phyloP scores from a whole-genome alignment of 495 filamentous ascomycete species.

The Aspergillus taichungensis region DNA sequence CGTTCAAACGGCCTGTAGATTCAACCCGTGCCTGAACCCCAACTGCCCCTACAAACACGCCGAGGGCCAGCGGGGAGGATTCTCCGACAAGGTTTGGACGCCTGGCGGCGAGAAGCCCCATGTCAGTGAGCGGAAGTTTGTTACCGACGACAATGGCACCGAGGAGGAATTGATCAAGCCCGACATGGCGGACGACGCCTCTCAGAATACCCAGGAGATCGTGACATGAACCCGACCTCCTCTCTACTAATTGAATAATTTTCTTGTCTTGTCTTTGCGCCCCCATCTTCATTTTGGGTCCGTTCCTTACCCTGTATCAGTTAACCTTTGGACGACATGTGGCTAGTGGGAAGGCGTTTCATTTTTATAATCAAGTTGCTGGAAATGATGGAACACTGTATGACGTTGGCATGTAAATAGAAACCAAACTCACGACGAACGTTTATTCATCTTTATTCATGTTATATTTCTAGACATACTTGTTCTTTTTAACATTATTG shows the following conservation, averaged over 20 bases:
- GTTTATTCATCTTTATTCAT: too few species aligned
- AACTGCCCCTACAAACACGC: constrained; percentile 82
- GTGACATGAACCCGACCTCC: constrained; percentile 23
- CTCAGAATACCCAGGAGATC: constrained; percentile 26
- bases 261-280: background rate
- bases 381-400: too few species aligned
- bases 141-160: constrained; percentile 49
- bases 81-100: constrained; percentile 88
- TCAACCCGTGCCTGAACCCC: constrained; percentile 80
- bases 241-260: constrained; percentile 5
- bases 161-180: constrained; percentile 76
- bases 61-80: constrained; percentile 74
- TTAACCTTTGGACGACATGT: too few species aligned
- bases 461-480: too few species aligned
- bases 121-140: constrained; percentile 89
- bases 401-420: too few species aligned
- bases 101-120: constrained; percentile 49
- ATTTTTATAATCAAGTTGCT: too few species aligned
- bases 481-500: too few species aligned
- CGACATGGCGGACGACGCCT: constrained; percentile 29
- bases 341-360: too few species aligned
- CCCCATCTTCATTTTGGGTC: background rate
- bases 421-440: too few species aligned
- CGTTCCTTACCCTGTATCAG: too few species aligned
- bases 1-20: constrained; percentile 73